A percentile compares a stretch with the other conserved stretches of the same genome.
phyloP scores from a whole-genome alignment of 177 flowering plant species.

The Vitis hybrid region DNA sequence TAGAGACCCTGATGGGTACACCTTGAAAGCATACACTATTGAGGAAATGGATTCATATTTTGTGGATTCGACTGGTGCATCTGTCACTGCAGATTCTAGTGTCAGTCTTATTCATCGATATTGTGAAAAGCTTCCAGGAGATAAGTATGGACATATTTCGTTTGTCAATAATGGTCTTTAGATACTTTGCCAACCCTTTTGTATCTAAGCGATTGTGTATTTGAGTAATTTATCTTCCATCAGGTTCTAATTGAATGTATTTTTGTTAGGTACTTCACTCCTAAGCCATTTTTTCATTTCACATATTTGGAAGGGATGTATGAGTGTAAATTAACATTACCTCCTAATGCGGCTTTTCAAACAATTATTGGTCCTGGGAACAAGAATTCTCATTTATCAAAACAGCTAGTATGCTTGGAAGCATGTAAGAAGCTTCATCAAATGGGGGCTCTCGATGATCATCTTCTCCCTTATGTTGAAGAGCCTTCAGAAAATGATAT shows the following conservation, averaged over 20 bases:
- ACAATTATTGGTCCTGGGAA: slow-evolving; percentile 52
- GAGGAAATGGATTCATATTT: slow-evolving; percentile 39
- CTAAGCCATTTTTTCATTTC: slow-evolving; percentile 56
- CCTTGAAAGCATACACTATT: slow-evolving; percentile 22
- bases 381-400: slow-evolving; percentile 43
- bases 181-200: not conserved
- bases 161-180: not conserved
- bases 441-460: slow-evolving; percentile 69
- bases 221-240: not conserved
- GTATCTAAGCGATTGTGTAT: not conserved
- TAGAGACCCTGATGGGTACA: slow-evolving; percentile 44
- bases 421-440: slow-evolving; percentile 78
- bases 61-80: slow-evolving; percentile 75
- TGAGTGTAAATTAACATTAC: slow-evolving; percentile 55
- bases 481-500: slow-evolving; percentile 28
- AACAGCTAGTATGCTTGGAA: slow-evolving; percentile 80
- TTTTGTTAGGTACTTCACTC: slow-evolving; percentile 49
- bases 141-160: slow-evolving; percentile 41
- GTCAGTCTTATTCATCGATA: slow-evolving; percentile 56
- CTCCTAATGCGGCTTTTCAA: slow-evolving; percentile 70
- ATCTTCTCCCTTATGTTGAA: slow-evolving; percentile 60
- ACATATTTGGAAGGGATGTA: slow-evolving; percentile 32
- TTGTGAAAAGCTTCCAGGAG: slow-evolving; percentile 69
- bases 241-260: slow-evolving; percentile 9
- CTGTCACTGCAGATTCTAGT: slow-evolving; percentile 69